These are phyloP conservation scores for Globisporangium perplexum DNA, from an alignment of 352 stramenopile species.

Conservation along the genomic window DNA sequence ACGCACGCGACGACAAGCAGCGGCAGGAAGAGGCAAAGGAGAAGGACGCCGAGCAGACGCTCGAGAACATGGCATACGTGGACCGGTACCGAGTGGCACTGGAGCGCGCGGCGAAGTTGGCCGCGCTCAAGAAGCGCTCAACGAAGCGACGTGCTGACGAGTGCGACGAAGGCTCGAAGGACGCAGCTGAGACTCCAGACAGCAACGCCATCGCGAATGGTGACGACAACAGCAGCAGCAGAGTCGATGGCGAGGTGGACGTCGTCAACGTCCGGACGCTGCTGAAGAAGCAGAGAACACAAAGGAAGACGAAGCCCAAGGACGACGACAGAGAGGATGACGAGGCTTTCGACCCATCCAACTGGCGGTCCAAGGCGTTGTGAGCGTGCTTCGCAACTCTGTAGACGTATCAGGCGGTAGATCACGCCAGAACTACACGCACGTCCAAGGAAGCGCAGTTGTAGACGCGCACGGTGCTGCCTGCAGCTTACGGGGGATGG, in stretches of 20 bases:
- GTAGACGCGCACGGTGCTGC: not conserved
- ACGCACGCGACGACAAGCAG: constrained; percentile 22
- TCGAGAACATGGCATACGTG: constrained; percentile 69
- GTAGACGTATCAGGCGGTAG: too few relatives aligned
- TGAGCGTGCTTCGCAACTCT: constrained; percentile 12
- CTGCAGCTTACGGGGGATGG: not conserved
- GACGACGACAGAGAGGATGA: constrained; percentile 22
- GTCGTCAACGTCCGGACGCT: constrained; percentile 9
- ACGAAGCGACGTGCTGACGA: constrained; percentile 7
- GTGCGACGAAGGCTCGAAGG: not conserved
- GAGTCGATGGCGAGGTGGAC: not conserved
- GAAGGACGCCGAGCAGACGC: constrained; percentile 39
- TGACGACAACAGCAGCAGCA: too few relatives aligned
- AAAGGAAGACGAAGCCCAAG: constrained; percentile 15
- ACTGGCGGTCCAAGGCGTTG: constrained; percentile 39
- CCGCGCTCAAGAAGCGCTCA: constrained; percentile 15
- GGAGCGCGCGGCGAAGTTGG: constrained; percentile 23
- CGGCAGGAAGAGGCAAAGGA: constrained; percentile 35
- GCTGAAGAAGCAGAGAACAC: constrained; percentile 16
- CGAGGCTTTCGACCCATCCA: constrained; percentile 32
- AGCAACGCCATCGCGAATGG: too few relatives aligned
- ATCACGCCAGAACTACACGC: not conserved
- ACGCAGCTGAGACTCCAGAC: too few relatives aligned
- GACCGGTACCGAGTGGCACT: constrained; percentile 50
- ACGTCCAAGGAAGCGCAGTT: not conserved